Base-by-base conservation (phyloP, 2,329 filamentous ascomycete genomes). In the Aspergillus pseudoglaucus region DNA sequence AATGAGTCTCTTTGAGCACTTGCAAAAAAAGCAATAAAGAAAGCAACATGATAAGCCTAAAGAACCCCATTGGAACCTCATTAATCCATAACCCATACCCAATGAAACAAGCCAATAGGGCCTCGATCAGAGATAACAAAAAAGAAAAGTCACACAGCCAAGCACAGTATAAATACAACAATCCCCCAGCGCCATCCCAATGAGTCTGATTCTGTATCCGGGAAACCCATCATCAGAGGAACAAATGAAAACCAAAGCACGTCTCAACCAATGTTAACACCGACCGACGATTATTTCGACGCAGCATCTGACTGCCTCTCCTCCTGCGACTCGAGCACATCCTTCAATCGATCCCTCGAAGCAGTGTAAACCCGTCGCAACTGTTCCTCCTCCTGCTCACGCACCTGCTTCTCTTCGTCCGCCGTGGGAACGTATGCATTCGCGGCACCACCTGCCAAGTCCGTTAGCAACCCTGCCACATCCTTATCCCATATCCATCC, bases 301-400 rank as follows among this genome's bases (percentile, higher is more conserved):
- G 45, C 42, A 2, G 50, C 50, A 15, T 48, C 47, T 8, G 47
- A 49, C 12, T 57, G 54, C 47, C 47, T 32, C 30, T 57, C 56
- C 43, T 56, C 54, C 8, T 54, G 52, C 42, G 56, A 54, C 7
- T 53, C 53, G 15, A 58, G 56, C 9, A 57, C 33, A 44, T 65
- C 61, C 53, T 54, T 60, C 4, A 59, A 50, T 14, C 61, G 60
- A 35, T 65, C 60, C 38, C 54, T 58, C 2, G 57, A 57, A 18
- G 56, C 52, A 3, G 63, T 62, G 44, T 59, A 59, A 45, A 66
- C 60, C 6, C 62, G 55, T 4, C 51, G 60, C 49, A 65, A 53
- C 35, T 66, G 53, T 45, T 66, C 55, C 51, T 66, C 58, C 59
- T 67, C 59, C 60, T 67, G 59, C 59, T 64, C 47, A 39, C 62